Percentiles rank a stretch among this genome's conserved stretches.
phyloP scores from a whole-genome alignment of 495 filamentous ascomycete species.

The Xylaria nigripes region DNA sequence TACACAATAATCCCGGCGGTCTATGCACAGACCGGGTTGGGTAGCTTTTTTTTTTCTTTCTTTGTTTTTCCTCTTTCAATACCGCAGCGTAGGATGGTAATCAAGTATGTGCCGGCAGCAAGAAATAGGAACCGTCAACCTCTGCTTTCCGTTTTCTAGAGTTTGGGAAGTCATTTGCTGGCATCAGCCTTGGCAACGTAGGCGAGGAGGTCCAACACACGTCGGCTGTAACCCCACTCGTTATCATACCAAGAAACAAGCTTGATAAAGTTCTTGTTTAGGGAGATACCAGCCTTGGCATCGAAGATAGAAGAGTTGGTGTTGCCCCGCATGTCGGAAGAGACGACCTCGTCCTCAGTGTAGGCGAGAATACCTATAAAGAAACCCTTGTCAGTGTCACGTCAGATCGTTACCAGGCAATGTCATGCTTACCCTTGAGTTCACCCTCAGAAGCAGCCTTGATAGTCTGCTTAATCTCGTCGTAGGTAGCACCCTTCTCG shows the following conservation, averaged over 20 bases:
- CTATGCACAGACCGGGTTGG: background rate
- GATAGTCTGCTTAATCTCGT: slow-evolving; percentile 85
- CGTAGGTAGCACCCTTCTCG: slow-evolving; percentile 84
- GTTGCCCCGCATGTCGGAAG: slow-evolving; percentile 87
- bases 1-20: background rate
- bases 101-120: background rate
- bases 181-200: slow-evolving; percentile 86
- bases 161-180: slow-evolving; percentile 35
- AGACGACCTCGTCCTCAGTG: slow-evolving; percentile 96
- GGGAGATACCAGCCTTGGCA: slow-evolving; percentile 96
- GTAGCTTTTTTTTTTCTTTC: background rate
- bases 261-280: slow-evolving; percentile 99
- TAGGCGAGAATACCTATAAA: slow-evolving; percentile 73
- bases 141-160: slow-evolving; percentile 46
- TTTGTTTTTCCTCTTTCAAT: background rate
- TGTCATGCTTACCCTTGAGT: slow-evolving; percentile 63
- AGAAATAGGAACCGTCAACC: slow-evolving; percentile 22
- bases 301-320: slow-evolving; percentile 94
- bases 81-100: background rate
- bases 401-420: background rate
- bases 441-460: slow-evolving; percentile 79
- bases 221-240: slow-evolving; percentile 88
- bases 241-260: slow-evolving; percentile 95
- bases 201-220: slow-evolving; percentile 91
- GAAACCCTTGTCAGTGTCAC: slow-evolving; percentile 12